These are phyloP conservation scores for Alliaria petiolata DNA, from an alignment of 345 rosid genomes.

Conservation along the genomic window DNA sequence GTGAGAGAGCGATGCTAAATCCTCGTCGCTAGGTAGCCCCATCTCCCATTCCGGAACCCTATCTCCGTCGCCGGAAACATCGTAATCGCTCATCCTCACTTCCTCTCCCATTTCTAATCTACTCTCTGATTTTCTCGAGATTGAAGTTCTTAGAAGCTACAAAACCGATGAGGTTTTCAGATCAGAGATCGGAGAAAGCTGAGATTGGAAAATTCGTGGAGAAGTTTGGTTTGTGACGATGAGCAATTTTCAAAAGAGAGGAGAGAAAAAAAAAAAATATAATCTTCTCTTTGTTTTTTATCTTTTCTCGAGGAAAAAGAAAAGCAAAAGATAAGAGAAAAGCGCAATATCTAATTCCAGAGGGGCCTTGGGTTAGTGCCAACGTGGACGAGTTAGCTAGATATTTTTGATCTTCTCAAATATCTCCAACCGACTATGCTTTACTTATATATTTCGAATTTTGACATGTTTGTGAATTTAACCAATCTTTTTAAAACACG, in stretches of 20 bases:
- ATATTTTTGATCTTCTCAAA: conserved; percentile 73
- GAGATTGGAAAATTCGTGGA: conserved; percentile 17
- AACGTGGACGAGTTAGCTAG: conserved; percentile 71
- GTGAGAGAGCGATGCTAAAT: conserved; percentile 73
- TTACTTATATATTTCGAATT: too few relatives aligned
- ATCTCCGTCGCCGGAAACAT: conserved; percentile 47
- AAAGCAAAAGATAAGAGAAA: conserved; percentile 29
- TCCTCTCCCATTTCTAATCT: conserved; percentile 41
- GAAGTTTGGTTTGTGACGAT: conserved; percentile 35
- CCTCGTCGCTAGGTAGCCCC: conserved; percentile 70
- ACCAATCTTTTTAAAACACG: conserved; percentile 2
- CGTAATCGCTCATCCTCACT: conserved; percentile 40
- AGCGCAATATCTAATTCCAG: conserved; percentile 66
- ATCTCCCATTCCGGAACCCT: conserved; percentile 79
- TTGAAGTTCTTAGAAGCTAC: not conserved
- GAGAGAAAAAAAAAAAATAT: not conserved
- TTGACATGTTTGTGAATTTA: not conserved
- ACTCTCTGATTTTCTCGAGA: not conserved
- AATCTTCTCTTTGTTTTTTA: not conserved
- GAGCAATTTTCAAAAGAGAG: conserved; percentile 15
- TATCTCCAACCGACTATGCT: conserved; percentile 35
- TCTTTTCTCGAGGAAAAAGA: not conserved
- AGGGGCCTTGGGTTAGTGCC: conserved; percentile 42
- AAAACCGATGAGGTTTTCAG: not conserved
- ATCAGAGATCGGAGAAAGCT: conserved; percentile 1